phyloP scores from a whole-genome alignment of 768 basidiomycete species.

The Lyophyllum semitale region DNA sequence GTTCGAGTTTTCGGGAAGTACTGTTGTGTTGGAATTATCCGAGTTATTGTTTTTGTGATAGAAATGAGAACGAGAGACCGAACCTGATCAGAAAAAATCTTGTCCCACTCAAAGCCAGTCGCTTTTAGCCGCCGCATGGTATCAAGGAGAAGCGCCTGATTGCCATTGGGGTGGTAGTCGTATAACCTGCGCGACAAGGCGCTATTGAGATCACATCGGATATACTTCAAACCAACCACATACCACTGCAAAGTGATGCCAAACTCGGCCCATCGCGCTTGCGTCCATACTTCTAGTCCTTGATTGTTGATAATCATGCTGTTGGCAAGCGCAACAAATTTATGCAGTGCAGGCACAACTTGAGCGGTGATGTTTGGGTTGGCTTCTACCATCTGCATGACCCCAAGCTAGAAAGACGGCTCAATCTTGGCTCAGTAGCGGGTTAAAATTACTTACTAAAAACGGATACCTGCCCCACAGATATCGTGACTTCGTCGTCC shows the following conservation, averaged over 20 bases:
- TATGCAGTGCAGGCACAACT: slow-evolving; percentile 47
- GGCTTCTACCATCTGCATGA: slow-evolving; percentile 52
- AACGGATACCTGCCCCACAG: slow-evolving; percentile 43
- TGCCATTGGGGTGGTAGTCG: slow-evolving; percentile 47
- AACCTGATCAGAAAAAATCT: slow-evolving; percentile 35
- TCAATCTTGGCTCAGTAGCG: neutral
- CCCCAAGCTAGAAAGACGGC: slow-evolving; percentile 37
- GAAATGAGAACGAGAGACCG: too few relatives aligned
- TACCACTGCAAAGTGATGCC: slow-evolving; percentile 55
- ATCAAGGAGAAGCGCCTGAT: slow-evolving; percentile 47
- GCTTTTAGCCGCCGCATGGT: slow-evolving; percentile 51
- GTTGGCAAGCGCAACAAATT: slow-evolving; percentile 51
- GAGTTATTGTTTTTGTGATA: too few relatives aligned
- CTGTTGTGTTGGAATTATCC: neutral
- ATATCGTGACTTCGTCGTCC: slow-evolving; percentile 49
- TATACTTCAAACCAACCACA: too few relatives aligned
- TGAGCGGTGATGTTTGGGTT: slow-evolving; percentile 37
- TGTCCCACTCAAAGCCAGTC: slow-evolving; percentile 54
- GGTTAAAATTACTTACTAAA: slow-evolving; percentile 18
- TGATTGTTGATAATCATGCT: slow-evolving; percentile 50
- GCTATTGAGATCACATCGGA: too few relatives aligned
- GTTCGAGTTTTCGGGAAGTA: slow-evolving; percentile 1
- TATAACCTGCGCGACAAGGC: too few relatives aligned
- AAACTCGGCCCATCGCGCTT: slow-evolving; percentile 56
- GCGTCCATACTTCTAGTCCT: slow-evolving; percentile 50